These are phyloP conservation scores for Suillus ampliporus DNA, from an alignment of 768 basidiomycete species.

Conservation along the genomic window DNA sequence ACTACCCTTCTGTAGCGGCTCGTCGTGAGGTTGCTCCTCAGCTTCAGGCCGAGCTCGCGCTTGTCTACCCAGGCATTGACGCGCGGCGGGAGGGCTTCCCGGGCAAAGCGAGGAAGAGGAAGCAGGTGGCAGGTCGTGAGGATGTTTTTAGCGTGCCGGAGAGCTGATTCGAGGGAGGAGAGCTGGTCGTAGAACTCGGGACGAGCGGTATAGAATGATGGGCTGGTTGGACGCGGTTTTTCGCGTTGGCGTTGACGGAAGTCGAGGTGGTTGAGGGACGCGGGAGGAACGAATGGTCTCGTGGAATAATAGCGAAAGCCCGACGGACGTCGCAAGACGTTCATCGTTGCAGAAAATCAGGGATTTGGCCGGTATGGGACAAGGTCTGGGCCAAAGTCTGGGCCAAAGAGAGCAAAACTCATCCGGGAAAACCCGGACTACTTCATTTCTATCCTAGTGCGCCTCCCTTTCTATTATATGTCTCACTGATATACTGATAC, in stretches of 20 bases:
- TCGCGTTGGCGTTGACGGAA: not conserved
- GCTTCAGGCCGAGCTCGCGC: conserved; percentile 58
- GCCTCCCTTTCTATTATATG: too few relatives aligned
- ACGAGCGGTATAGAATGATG: conserved; percentile 86
- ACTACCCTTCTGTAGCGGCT: conserved; percentile 72
- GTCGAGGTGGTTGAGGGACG: conserved; percentile 32
- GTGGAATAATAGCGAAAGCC: conserved; percentile 16
- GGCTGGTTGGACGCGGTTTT: conserved; percentile 57
- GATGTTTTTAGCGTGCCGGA: conserved; percentile 58
- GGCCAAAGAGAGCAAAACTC: too few relatives aligned
- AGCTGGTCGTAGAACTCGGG: conserved; percentile 78
- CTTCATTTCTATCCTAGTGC: too few relatives aligned
- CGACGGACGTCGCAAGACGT: conserved; percentile 34
- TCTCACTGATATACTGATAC: too few relatives aligned
- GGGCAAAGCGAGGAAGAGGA: conserved; percentile 78
- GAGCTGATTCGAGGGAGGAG: conserved; percentile 65
- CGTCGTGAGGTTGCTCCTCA: conserved; percentile 66
- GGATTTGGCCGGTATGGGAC: too few relatives aligned
- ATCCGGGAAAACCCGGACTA: too few relatives aligned
- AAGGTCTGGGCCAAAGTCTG: too few relatives aligned
- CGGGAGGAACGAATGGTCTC: conserved; percentile 43
- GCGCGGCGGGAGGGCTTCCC: conserved; percentile 59
- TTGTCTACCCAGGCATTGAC: conserved; percentile 74
- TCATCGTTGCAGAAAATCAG: too few relatives aligned
- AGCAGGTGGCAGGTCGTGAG: conserved; percentile 72